Evolutionary conservation across 371 early-diverging fungal genomes (phyloP).

Genomic region (Mortierella sp.): DNA sequence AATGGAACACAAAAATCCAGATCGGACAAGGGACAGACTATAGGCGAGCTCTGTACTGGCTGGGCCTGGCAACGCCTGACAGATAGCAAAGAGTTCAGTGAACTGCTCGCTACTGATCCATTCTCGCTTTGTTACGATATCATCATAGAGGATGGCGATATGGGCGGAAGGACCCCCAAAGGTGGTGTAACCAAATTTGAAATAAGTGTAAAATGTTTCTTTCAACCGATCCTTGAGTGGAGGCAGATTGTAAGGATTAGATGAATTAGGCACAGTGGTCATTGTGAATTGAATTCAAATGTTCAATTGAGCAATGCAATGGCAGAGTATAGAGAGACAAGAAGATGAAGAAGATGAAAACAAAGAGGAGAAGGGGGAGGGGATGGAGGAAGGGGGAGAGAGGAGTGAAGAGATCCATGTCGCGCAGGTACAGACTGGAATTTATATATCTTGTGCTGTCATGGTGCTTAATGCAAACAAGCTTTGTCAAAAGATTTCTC

Average conservation of each 20-base stretch:
- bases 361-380: no score
- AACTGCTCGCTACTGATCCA: constrained; percentile 63
- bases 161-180: constrained; percentile 76
- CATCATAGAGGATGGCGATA: constrained; percentile 65
- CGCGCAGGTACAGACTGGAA: no score
- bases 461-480: no score
- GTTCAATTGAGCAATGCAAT: no score
- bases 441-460: no score
- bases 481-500: no score
- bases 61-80: constrained; percentile 73
- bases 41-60: constrained; percentile 70
- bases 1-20: constrained; percentile 61
- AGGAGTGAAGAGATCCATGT: no score
- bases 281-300: not conserved
- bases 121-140: constrained; percentile 60
- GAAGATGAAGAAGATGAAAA: no score
- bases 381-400: no score
- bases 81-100: constrained; percentile 72
- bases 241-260: constrained; percentile 19
- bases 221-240: constrained; percentile 31
- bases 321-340: not conserved
- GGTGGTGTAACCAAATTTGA: constrained; percentile 60
- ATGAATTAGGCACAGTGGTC: not conserved
- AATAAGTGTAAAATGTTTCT: constrained; percentile 33
- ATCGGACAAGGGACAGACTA: constrained; percentile 64